Evolutionary conservation across 352 stramenopile genomes (phyloP).

Genomic region (Globisporangium recalcitrans): DNA sequence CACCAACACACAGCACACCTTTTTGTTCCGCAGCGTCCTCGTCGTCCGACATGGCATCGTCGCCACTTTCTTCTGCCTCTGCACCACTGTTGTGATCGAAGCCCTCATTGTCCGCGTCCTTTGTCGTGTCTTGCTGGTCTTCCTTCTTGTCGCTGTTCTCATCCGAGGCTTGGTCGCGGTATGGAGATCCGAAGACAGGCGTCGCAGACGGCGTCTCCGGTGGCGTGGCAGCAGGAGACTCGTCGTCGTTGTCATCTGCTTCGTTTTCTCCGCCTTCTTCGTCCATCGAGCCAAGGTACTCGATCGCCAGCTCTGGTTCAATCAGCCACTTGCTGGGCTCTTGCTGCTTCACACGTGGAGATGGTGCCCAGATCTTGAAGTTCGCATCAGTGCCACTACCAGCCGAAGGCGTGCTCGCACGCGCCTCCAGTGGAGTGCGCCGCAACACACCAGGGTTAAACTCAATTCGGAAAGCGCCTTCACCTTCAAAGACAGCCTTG

Average conservation of each 20-base stretch:
- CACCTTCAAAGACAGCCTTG: constrained; percentile 76
- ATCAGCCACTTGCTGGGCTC: constrained; percentile 82
- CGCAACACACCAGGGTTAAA: constrained; percentile 78
- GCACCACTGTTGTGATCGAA: constrained; percentile 15
- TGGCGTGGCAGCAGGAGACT: constrained; percentile 59
- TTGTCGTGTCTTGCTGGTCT: constrained; percentile 12
- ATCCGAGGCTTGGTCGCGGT: constrained; percentile 32
- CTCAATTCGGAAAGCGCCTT: constrained; percentile 81
- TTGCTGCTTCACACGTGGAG: constrained; percentile 58
- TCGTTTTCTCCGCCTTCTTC: constrained; percentile 52
- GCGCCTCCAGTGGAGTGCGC: constrained; percentile 61
- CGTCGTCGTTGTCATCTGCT: constrained; percentile 59
- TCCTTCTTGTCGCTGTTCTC: constrained; percentile 45
- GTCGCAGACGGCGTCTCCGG: constrained; percentile 64
- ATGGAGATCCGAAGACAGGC: constrained; percentile 61
- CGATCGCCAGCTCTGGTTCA: constrained; percentile 67
- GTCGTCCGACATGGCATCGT: constrained; percentile 32
- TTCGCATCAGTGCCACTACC: constrained; percentile 18
- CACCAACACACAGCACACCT: neutral
- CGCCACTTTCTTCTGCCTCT: constrained; percentile 28
- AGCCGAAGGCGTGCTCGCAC: constrained; percentile 35
- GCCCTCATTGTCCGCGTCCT: constrained; percentile 22
- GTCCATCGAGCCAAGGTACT: constrained; percentile 79
- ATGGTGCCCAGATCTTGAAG: constrained; percentile 79
- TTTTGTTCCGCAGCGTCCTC: constrained; percentile 37